Evolutionary conservation across 2,329 filamentous ascomycete species (phyloP), one percentile per base, ranked within the genome.

Genomic region (Ophiostoma perfectum): DNA sequence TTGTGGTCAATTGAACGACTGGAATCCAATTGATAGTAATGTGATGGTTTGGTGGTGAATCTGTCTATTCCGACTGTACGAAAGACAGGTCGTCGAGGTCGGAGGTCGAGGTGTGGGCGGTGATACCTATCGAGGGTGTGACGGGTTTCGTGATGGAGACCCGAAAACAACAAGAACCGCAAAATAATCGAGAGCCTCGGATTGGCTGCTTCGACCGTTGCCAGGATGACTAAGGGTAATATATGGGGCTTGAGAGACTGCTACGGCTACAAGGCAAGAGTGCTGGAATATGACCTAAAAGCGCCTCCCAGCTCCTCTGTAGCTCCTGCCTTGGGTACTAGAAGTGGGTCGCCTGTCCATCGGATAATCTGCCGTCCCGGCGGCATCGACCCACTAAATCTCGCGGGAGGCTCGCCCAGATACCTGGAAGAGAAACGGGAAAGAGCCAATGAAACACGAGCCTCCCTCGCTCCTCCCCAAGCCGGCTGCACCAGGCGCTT

Each of bases 101-200:
- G 69, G 58, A 36, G 66, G 66, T 64, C 62, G 60, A 49, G 58
- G 12, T 39, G 18, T 14, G 7, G 66, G 63, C n/a, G 64, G 68
- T 65, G 62, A 63, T 65, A 38, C 4, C 39, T 16, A 38, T 44
- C 44, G 65, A 36, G 52, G 68, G 18, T 55, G 60, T 64, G 55
- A 60, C 63, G 63, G 62, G 42, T 47, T 42, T 64, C 62, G 62
- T 64, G 39, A 44, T 27, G 62, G 39, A 49, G 14, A 12, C 47
- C 47, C 49, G 49, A 55, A 39, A 68, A 64, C 27, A 60, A 58
- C 64, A 65, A 65, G 14, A 63, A 38, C 55, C 64, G 68, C 63
- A 67, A 67, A 70, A 69, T 66, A 71, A 71, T 71, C 66, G 55
- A 66, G 39, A 67, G 70, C 66, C 44, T 70, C 69, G 71, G 71